A percentile compares a stretch with the other conserved stretches of the same genome.
Conservation (phyloP, 192 early-diverging fungal genomes). For the Backusella circina region DNA sequence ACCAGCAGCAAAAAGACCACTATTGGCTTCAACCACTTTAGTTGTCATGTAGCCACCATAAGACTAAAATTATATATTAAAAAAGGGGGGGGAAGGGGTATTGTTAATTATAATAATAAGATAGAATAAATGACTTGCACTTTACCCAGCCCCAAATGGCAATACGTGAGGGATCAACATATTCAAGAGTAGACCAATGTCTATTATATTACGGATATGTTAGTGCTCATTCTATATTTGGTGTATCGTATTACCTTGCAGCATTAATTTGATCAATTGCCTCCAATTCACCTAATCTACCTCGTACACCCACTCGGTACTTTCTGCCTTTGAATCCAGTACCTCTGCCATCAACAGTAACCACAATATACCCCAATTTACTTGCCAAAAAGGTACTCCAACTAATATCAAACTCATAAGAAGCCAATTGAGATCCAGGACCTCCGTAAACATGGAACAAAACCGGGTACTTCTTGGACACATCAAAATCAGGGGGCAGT, state of each 20-base stretch:
- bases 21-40: slow-evolving; percentile 82
- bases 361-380: slow-evolving; percentile 64
- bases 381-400: slow-evolving; percentile 69
- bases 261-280: slow-evolving; percentile 85
- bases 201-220: not conserved
- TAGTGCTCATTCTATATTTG: slow-evolving; percentile 12
- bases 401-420: slow-evolving; percentile 60
- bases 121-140: not conserved
- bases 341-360: slow-evolving; percentile 84
- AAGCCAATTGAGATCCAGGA: slow-evolving; percentile 82
- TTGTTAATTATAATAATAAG: not conserved
- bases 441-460: slow-evolving; percentile 89
- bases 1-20: slow-evolving; percentile 75
- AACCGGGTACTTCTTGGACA: slow-evolving; percentile 74
- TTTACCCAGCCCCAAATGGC: slow-evolving; percentile 95
- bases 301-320: slow-evolving; percentile 72
- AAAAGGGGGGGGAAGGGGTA: no score
- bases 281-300: slow-evolving; percentile 80
- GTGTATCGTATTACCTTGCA: no score
- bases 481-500: slow-evolving; percentile 78
- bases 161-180: slow-evolving; percentile 75
- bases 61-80: slow-evolving; percentile 43
- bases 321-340: slow-evolving; percentile 83
- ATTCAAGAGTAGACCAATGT: slow-evolving; percentile 59
- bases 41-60: slow-evolving; percentile 89